Evolutionary conservation across 1,284 basidiomycete genomes (phyloP), one percentile per base, ranked within the genome.

Genomic region (Trichosporon sp.): DNA sequence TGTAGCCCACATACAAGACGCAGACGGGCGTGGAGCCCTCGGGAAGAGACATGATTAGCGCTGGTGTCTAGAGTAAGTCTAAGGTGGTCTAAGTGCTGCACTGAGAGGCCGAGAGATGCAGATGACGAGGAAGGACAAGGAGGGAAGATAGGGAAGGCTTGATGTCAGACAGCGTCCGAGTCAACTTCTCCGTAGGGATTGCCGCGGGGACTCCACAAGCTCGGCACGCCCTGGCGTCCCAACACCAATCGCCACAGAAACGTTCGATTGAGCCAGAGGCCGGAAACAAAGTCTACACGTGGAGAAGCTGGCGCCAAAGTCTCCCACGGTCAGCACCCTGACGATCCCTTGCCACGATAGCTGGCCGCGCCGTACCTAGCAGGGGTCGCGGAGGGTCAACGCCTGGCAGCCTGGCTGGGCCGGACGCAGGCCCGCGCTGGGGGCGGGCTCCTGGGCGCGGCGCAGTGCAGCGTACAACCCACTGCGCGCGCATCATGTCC

Each of bases 1-100:
- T 26, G 26, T 26, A 26, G 72, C 83, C 76, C 26, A 26, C 26
- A 26, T 68, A 82, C 82, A 84, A 84, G 38, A 84, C 82, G 74
- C 83, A 84, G 66, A 84, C 77, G 26, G 83, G 83, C 46, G 79
- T 77, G 61, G 59, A 63, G 32, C 59, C 59, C 32, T 63, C 59
- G 32, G 59, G 59, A 6, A 63, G 31, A 14, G 59, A 35, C 59
- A 63, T 63, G 59, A n/a, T 63, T 26, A 26, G 26, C 21, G 32
- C 7, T 32, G 31, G 32, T 37, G 32, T n/a, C 4, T 35, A 26
- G 59, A 7, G 31, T 16, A 32, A 16, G 26, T 31, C 31, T 21
- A 32, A 12, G 14, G 10, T 37, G 31, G 11, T 48, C 19, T 19
- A 48, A 48, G 46, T 12, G 19, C 51, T 54, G 51, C 51, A 21